Evolutionary conservation across 2,329 filamentous ascomycete genomes (phyloP), one percentile per base, ranked within the genome.

Genomic region (Nemania sp.): DNA sequence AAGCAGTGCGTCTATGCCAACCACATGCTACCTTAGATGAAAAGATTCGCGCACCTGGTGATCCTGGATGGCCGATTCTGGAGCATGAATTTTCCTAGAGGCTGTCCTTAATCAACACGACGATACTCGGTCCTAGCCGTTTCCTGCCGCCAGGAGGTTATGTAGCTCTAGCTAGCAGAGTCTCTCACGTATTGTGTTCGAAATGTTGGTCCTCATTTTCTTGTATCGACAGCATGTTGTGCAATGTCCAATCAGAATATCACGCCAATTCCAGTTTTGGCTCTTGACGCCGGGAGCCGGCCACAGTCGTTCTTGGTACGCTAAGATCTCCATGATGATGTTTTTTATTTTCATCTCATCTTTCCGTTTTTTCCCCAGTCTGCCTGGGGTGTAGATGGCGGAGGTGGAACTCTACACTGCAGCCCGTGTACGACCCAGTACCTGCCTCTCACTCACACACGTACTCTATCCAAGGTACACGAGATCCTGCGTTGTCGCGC

Each of bases 151-250:
- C 50, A 54, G 50, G 50, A 57, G 51, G 34, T 51, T 33, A 22
- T 36, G 9, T 30, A 40, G 15, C 17, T 44, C 22, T 28, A 15
- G 37, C 43, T 40, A 49, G 41, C 39, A 34, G 23, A 54, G 36
- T 56, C 58, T 65, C 61, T 64, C 61, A 66, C 63, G 62, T 57
- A 61, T 60, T 56, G 60, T 59, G 63, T 65, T 64, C 63, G 63
- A 65, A 59, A 61, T 61, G 43, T 40, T 54, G 61, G 56, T 64
- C 59, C 55, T 65, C 60, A 64, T 61, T 63, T 60, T 65, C 61
- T 62, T 59, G 57, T 62, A 57, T 59, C 52, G 54, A 51, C 44
- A 30, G 24, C 44, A 37, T 28, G 19, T 5, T 14, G 44, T 44
- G n/a, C n/a, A n/a, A n/a, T 49, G 59, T 61, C 62, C 63, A 65